phyloP scores from a whole-genome alignment of 164 flowering plant genomes.

The Aristolochia californica region DNA sequence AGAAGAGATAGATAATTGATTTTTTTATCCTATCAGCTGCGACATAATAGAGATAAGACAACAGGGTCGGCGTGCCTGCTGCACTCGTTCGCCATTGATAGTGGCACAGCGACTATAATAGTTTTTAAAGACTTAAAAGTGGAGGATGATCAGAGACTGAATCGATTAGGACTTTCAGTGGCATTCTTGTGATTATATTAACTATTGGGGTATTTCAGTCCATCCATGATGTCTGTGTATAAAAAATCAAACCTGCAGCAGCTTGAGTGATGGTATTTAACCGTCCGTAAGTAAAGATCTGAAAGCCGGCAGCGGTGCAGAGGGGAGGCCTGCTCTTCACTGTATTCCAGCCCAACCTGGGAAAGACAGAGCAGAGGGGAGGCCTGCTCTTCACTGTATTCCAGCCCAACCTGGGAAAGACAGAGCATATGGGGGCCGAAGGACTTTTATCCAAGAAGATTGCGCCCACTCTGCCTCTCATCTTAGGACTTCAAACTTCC shows the following conservation, averaged over 20 bases:
- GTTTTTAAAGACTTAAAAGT: too few species aligned
- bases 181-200: too few species aligned
- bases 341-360: background rate
- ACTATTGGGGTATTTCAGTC: background rate
- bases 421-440: constrained; percentile 16
- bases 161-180: too few species aligned
- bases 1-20: too few species aligned
- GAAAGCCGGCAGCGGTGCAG: background rate
- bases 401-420: background rate
- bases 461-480: constrained; percentile 31
- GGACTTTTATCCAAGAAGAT: constrained; percentile 12
- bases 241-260: too few species aligned
- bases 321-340: background rate
- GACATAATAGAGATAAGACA: too few species aligned
- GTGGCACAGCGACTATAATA: too few species aligned
- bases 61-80: too few species aligned
- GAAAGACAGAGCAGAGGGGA: constrained; percentile 10
- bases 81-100: too few species aligned
- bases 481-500: constrained; percentile 75
- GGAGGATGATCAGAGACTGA: too few species aligned
- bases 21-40: too few species aligned
- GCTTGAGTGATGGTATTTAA: background rate
- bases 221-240: background rate
- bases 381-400: background rate
- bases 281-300: background rate